Evolutionary conservation across 208 protist species (phyloP).

Genomic region (Wallacemonas sp.): DNA sequence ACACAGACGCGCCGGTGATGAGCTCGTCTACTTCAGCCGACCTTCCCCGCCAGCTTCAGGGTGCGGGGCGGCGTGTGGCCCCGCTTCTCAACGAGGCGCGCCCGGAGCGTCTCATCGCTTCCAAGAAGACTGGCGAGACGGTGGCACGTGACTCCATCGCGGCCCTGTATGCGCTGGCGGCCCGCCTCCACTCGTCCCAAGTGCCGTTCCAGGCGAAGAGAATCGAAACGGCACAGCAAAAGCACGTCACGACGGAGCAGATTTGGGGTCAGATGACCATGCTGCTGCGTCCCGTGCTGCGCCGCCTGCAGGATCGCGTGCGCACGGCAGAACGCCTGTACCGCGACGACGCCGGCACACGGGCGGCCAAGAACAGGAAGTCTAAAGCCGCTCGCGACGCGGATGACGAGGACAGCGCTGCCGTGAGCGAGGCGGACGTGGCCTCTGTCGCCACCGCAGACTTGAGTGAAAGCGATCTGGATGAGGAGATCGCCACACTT

Average conservation of each 20-base stretch:
- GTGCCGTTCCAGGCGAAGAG: constrained; percentile 55
- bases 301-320: constrained; percentile 71
- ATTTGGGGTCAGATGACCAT: constrained; percentile 88
- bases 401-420: too few relatives aligned
- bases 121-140: constrained; percentile 30
- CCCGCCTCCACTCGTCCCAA: constrained; percentile 67
- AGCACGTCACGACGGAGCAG: constrained; percentile 80
- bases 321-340: constrained; percentile 40
- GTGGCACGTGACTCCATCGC: constrained; percentile 61
- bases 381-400: background rate
- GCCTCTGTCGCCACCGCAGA: constrained; percentile 33
- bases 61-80: background rate
- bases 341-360: constrained; percentile 4
- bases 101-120: constrained; percentile 47
- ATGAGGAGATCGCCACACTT: constrained; percentile 75
- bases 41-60: constrained; percentile 29
- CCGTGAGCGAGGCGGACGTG: constrained; percentile 10
- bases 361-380: background rate
- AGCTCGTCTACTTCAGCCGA: constrained; percentile 14
- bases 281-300: constrained; percentile 73
- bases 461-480: constrained; percentile 73
- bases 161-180: constrained; percentile 68
- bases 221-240: constrained; percentile 55
- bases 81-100: constrained; percentile 17
- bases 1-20: constrained; percentile 1